A percentile compares a stretch with the other conserved stretches of the same genome.
Conservation (phyloP, 202 grass and related monocot species). For the Eragrostis tef region DNA sequence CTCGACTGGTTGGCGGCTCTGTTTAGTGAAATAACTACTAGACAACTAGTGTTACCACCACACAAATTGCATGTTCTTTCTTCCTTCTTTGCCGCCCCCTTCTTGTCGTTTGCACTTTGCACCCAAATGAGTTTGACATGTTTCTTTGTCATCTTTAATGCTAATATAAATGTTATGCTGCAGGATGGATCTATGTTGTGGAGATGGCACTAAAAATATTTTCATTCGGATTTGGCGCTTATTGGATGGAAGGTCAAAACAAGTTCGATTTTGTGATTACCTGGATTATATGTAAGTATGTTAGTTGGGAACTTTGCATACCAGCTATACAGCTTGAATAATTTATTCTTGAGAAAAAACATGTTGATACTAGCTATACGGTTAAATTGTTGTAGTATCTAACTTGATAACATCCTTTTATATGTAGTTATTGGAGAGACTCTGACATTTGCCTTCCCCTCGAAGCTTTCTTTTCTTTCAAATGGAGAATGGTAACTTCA, state of each 20-base stretch:
- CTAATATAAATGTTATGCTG: slow-evolving; percentile 43
- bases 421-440: slow-evolving; percentile 94
- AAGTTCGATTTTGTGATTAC: slow-evolving; percentile 96
- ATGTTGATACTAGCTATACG: no score
- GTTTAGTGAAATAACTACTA: slow-evolving; percentile 10
- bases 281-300: slow-evolving; percentile 86
- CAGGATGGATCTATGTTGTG: slow-evolving; percentile 95
- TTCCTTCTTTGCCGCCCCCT: neutral
- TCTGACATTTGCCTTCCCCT: slow-evolving; percentile 83
- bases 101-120: slow-evolving; percentile 36
- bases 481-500: slow-evolving; percentile 94
- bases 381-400: slow-evolving; percentile 38
- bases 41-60: neutral
- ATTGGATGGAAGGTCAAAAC: slow-evolving; percentile 99
- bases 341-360: slow-evolving; percentile 24
- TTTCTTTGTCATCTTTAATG: slow-evolving; percentile 19
- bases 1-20: neutral
- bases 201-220: slow-evolving; percentile 99
- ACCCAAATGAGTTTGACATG: slow-evolving; percentile 33
- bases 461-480: slow-evolving; percentile 88
- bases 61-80: neutral
- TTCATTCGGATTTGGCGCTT: slow-evolving; percentile 83
- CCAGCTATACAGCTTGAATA: slow-evolving; percentile 13
- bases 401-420: slow-evolving; percentile 36
- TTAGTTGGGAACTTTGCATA: slow-evolving; percentile 24